Base-by-base conservation (phyloP, 176 grass and related monocot species). In the Eragrostis nindensis region DNA sequence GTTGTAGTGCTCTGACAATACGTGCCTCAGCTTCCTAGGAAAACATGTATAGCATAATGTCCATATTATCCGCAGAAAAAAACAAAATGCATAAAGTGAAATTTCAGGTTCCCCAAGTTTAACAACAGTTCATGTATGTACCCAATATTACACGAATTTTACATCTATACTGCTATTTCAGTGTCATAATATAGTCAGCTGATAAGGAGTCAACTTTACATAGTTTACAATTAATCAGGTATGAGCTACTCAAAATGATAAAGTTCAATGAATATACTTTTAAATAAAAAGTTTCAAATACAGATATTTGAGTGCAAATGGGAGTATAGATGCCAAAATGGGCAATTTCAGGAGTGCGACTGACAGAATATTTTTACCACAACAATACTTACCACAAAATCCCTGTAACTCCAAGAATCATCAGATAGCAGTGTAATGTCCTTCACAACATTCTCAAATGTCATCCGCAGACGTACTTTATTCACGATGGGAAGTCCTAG, bases 371-470 rank as follows among this genome's bases (percentile, higher is more conserved):
- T 73, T 71, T 40, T 54, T 77, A 75, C 22, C 21, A 75, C 29
- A 48, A 65, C 32, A 80, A 78, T 76, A 73, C 84, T 93, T 74
- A 99, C 97, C 93, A 99, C 81, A 76, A 95, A 91, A 93, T 95
- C 91, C 68, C 92, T 89, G 82, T 99, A 99, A 39, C 86, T 99
- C 96, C 96, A 99, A 80, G 96, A 99, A 87, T 99, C 93, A 69
- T 95, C 96, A 77, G 96, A 91, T 75, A 99, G 87, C 66, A 82
- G 70, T 8, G 82, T 74, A 47, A 99, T 91, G 68, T 99, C 93
- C 78, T 90, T 99, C 70, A 95, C 87, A 88, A 99, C 82, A 99
- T 99, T 99, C 86, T 99, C 96, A 78, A 99, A 84, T 57, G 92
- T 92, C 96, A 99, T 95, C 70, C 70, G 87, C 56, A 99, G 86